These are phyloP conservation scores for Acanthamoeba lenticulata DNA, from an alignment of 208 protist genomes.

Conservation along the genomic window DNA sequence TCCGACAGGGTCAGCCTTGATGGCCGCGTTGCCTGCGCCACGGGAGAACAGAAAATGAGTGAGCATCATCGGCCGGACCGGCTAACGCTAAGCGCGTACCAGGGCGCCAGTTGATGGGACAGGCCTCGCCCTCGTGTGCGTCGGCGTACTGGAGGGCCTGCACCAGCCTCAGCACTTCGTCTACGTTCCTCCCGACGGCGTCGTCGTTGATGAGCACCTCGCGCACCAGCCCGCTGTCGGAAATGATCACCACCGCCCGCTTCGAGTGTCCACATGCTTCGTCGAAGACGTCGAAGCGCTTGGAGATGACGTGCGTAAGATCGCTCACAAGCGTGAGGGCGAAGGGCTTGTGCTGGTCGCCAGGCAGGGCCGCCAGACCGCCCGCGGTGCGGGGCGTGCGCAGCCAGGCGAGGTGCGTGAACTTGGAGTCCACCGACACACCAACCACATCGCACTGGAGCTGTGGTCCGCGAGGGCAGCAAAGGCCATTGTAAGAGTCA, in stretches of 20 bases:
- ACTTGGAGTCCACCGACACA: slow-evolving; percentile 70
- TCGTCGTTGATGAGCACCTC: slow-evolving; percentile 94
- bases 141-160: slow-evolving; percentile 95
- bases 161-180: slow-evolving; percentile 94
- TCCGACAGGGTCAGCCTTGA: slow-evolving; percentile 93
- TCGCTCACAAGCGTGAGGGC: slow-evolving; percentile 71
- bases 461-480: neutral
- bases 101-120: slow-evolving; percentile 93
- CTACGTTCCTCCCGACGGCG: slow-evolving; percentile 93
- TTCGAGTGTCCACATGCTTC: slow-evolving; percentile 86
- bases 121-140: slow-evolving; percentile 91
- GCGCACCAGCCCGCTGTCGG: slow-evolving; percentile 90
- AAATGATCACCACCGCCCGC: slow-evolving; percentile 94
- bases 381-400: slow-evolving; percentile 68
- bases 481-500: neutral
- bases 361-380: slow-evolving; percentile 63
- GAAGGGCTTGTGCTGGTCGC: slow-evolving; percentile 28
- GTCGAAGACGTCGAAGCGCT: slow-evolving; percentile 62
- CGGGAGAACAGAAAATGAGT: neutral
- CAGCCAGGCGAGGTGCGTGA: slow-evolving; percentile 73
- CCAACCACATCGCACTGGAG: slow-evolving; percentile 65
- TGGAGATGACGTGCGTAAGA: slow-evolving; percentile 64
- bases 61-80: neutral
- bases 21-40: slow-evolving; percentile 83
- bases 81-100: slow-evolving; percentile 69